Percentiles rank a stretch among this genome's conserved stretches.
phyloP scores from a whole-genome alignment of 2,329 filamentous ascomycete species.

The Aspergillus pseudoterreus region DNA sequence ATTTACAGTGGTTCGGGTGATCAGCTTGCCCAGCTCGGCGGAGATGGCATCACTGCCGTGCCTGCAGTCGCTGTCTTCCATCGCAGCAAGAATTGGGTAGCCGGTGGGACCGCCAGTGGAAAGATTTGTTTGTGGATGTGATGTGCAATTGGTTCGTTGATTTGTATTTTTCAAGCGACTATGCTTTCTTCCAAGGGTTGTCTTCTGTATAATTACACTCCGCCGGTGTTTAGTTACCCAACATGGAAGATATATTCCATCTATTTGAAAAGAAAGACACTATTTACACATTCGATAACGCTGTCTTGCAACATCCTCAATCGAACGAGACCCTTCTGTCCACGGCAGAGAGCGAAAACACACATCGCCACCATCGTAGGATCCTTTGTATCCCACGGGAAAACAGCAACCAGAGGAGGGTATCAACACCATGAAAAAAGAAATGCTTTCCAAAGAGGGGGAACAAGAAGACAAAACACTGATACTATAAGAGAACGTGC shows the following conservation, averaged over 20 bases:
- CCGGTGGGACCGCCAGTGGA: conserved; percentile 83
- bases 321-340: conserved; percentile 2
- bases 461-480: conserved; percentile 2
- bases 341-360: conserved; percentile 2
- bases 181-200: too few relatives aligned
- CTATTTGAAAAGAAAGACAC: conserved; percentile 24
- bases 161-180: background rate
- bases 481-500: conserved; percentile 15
- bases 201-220: too few relatives aligned
- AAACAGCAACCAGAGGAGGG: conserved; percentile 34
- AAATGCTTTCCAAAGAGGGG: conserved; percentile 30
- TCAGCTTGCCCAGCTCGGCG: conserved; percentile 83
- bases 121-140: conserved; percentile 93
- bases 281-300: conserved; percentile 19
- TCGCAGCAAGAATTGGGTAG: conserved; percentile 83
- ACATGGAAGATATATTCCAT: conserved; percentile 23
- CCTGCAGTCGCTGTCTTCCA: conserved; percentile 92
- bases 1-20: conserved; percentile 78
- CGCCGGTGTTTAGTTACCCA: background rate
- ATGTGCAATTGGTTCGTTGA: background rate
- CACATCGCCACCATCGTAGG: background rate
- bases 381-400: conserved; percentile 10
- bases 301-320: conserved; percentile 1
- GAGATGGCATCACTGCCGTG: conserved; percentile 89
- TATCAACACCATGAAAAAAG: conserved; percentile 40